Evolutionary conservation across 768 basidiomycete species (phyloP).

Genomic region (Pholiota conissans): DNA sequence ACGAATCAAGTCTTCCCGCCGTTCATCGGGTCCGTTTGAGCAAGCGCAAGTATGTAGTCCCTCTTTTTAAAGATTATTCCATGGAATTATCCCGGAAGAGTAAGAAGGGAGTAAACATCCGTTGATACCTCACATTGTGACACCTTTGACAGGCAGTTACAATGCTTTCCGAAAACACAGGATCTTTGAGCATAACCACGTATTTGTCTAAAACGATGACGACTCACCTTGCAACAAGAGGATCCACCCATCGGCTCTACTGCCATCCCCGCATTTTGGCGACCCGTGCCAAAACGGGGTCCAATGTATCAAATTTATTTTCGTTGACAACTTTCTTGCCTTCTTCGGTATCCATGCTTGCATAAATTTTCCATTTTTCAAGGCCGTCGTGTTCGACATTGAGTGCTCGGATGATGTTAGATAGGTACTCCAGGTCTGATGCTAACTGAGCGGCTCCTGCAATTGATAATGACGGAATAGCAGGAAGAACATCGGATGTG

Average conservation of each 20-base stretch:
- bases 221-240: constrained; percentile 6
- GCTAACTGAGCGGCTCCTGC: constrained; percentile 81
- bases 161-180: constrained; percentile 8
- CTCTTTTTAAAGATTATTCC: constrained; percentile 1
- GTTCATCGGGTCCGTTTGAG: constrained; percentile 11
- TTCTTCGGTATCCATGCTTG: constrained; percentile 60
- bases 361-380: constrained; percentile 74
- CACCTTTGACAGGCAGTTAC: constrained; percentile 5
- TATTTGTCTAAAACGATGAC: constrained; percentile 1
- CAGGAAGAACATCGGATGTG: constrained; percentile 67
- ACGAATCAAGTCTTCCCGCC: constrained; percentile 10
- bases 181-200: constrained; percentile 11
- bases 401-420: constrained; percentile 86
- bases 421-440: constrained; percentile 86
- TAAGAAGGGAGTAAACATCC: background rate
- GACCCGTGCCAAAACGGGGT: constrained; percentile 36
- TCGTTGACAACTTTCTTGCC: constrained; percentile 33
- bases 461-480: constrained; percentile 58
- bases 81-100: constrained; percentile 11
- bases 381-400: constrained; percentile 85
- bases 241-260: constrained; percentile 9
- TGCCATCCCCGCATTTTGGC: constrained; percentile 39
- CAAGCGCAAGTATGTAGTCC: background rate
- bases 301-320: constrained; percentile 21
- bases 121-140: constrained; percentile 9